Conservation (phyloP, 805 yeast species). For the Candida dajiaensis region DNA sequence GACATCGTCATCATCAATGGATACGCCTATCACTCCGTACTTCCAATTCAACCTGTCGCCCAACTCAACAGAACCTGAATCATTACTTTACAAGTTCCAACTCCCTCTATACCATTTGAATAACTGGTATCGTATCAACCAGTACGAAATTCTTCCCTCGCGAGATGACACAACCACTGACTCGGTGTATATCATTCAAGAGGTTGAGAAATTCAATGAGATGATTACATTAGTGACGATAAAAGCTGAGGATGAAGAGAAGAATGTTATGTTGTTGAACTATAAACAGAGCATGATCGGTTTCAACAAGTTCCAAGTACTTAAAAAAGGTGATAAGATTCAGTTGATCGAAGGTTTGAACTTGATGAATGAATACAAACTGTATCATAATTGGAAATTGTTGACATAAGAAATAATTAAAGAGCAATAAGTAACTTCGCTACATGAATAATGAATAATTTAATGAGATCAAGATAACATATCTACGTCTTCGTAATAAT, state of each 20-base stretch:
- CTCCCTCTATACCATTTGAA: conserved; percentile 15
- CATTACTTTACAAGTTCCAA: conserved; percentile 8
- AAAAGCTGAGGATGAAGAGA: neutral
- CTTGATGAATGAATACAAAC: conserved; percentile 2
- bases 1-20: neutral
- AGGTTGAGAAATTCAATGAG: conserved; percentile 10
- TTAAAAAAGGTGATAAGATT: conserved; percentile 12
- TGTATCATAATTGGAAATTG: conserved; percentile 20
- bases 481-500: neutral
- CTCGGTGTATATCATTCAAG: conserved; percentile 2
- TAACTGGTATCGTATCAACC: conserved; percentile 19
- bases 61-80: neutral
- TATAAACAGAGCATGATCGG: conserved; percentile 11
- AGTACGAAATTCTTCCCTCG: conserved; percentile 4
- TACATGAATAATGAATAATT: neutral
- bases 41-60: conserved; percentile 5
- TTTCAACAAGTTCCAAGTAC: conserved; percentile 6
- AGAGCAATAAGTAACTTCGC: neutral
- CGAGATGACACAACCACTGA: neutral
- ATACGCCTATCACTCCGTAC: neutral
- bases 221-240: conserved; percentile 8
- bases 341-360: conserved; percentile 6
- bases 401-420: neutral
- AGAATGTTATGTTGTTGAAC: conserved; percentile 11
- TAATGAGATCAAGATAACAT: neutral